Evolutionary conservation across 805 yeast genomes (phyloP).

Genomic region (Hanseniaspora occidentalis): DNA sequence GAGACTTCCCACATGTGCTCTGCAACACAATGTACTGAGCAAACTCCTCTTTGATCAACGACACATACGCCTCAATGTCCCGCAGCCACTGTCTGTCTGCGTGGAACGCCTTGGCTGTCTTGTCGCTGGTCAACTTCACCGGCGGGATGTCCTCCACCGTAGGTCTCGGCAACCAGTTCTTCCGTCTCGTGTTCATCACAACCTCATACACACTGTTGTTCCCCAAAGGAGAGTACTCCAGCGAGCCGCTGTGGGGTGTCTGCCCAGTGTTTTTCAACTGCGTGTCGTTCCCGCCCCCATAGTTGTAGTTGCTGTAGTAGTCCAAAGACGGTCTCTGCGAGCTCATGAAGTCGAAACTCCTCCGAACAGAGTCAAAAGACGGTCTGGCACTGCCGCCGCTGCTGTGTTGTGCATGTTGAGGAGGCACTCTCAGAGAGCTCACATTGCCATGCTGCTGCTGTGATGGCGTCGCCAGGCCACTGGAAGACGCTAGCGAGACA

Average conservation of each 20-base stretch:
- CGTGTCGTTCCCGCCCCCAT: not conserved
- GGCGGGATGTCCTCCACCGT: slow-evolving; percentile 78
- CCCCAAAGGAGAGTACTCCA: slow-evolving; percentile 24
- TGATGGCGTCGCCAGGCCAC: too few relatives aligned
- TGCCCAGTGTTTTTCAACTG: too few relatives aligned
- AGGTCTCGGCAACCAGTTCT: slow-evolving; percentile 43
- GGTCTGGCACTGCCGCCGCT: not conserved
- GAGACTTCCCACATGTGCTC: too few relatives aligned
- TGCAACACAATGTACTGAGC: not conserved
- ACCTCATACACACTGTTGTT: slow-evolving; percentile 64
- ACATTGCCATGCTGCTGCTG: too few relatives aligned
- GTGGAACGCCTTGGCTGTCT: slow-evolving; percentile 27
- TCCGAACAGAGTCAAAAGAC: slow-evolving; percentile 7
- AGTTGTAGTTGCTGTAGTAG: not conserved
- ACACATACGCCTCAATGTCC: not conserved
- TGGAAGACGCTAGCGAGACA: too few relatives aligned
- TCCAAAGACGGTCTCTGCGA: not conserved
- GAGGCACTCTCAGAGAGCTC: not conserved
- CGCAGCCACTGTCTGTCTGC: slow-evolving; percentile 29
- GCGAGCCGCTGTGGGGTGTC: not conserved
- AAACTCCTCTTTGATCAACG: not conserved
- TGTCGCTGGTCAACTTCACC: slow-evolving; percentile 43
- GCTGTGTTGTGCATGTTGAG: not conserved
- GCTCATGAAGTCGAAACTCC: slow-evolving; percentile 18
- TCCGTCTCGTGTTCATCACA: slow-evolving; percentile 32